Evolutionary conservation across 805 yeast species (phyloP), one percentile per base, ranked within the genome.

Genomic region (Myxozyma vanderwaltii): DNA sequence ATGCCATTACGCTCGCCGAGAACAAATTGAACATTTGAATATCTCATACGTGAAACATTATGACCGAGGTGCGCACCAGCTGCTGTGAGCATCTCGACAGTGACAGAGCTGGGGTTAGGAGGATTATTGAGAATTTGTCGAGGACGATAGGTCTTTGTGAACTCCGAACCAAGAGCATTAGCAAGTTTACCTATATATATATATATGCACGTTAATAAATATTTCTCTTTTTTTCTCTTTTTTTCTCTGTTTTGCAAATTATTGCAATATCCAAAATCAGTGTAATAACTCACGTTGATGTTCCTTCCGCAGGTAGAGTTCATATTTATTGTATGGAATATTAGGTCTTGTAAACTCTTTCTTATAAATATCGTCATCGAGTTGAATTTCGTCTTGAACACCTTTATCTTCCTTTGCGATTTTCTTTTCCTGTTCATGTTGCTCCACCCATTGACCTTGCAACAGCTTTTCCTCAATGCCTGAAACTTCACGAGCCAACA

Each of bases 61-160:
- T 92, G 97, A 29, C 99, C 99, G 66, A 94, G 77, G 73, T 94
- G 99, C 47, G 92, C 92, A 53, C 97, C 97, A 0, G 97, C 89
- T 2, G 97, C 92, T 73, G 92, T 72, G 54, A 94, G 79, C 58
- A 84, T 84, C 31, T 89, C 77, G 38, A 91, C 77, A 1, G 92
- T 80, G 12, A 89, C 71, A 57, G 88, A 82, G 23, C 38, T 23
- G 6, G 58, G 35, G 12, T 23, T 35, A 23, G 62, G 59, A 13
- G 55, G 54, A 33, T 44, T 41, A 17, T 10, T 23, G 33, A 57
- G 39, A 17, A 27, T 27, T 3, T 53, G 47, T 7, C 49, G 45
- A 2, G 64, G 64, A 1, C 51, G 44, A 53, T 61, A 61, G 4
- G 51, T 13, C 23, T 53, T 31, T 7, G 45, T 40, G 26, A 2